A percentile compares a stretch with the other conserved stretches of the same genome.
phyloP scores from a whole-genome alignment of 2,329 filamentous ascomycete genomes.

The Fusarium globosum region DNA sequence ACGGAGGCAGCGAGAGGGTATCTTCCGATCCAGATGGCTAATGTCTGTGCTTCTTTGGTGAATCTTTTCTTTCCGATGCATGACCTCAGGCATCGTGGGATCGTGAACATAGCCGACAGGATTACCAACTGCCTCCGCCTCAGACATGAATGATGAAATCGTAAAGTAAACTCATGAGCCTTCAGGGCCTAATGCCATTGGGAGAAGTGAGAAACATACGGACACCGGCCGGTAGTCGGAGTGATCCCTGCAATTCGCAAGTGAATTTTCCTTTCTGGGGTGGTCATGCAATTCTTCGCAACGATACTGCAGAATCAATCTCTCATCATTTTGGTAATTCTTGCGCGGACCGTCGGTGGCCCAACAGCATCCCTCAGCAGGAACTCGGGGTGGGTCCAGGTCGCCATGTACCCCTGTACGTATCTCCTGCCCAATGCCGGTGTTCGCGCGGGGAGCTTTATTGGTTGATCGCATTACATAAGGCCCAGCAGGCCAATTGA shows the following conservation, averaged over 20 bases:
- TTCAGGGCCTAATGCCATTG: conserved; percentile 4
- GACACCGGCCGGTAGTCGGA: conserved; percentile 47
- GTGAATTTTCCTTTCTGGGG: conserved; percentile 1
- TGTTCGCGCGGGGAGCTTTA: conserved; percentile 24
- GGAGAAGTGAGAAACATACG: conserved; percentile 18
- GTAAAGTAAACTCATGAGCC: conserved; percentile 20
- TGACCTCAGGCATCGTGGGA: background rate
- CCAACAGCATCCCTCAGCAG: conserved; percentile 41
- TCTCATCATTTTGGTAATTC: conserved; percentile 27
- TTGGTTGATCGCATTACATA: conserved; percentile 22
- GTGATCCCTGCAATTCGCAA: conserved; percentile 9
- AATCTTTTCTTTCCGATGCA: background rate
- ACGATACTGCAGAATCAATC: conserved; percentile 1
- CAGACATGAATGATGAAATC: conserved; percentile 32
- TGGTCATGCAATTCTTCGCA: conserved; percentile 31
- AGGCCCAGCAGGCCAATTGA: conserved; percentile 14
- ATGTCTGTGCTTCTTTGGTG: conserved; percentile 3
- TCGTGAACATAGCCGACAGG: conserved; percentile 5
- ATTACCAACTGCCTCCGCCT: conserved; percentile 32
- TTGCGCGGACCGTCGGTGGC: conserved; percentile 46
- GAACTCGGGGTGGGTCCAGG: conserved; percentile 46
- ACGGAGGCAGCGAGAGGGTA: conserved; percentile 31
- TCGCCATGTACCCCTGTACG: conserved; percentile 21
- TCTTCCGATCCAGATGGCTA: conserved; percentile 1
- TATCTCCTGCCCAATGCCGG: conserved; percentile 30